A percentile compares a stretch with the other conserved stretches of the same genome.
phyloP scores from a whole-genome alignment of 345 rosid species.

The Salix koriyanagi region DNA sequence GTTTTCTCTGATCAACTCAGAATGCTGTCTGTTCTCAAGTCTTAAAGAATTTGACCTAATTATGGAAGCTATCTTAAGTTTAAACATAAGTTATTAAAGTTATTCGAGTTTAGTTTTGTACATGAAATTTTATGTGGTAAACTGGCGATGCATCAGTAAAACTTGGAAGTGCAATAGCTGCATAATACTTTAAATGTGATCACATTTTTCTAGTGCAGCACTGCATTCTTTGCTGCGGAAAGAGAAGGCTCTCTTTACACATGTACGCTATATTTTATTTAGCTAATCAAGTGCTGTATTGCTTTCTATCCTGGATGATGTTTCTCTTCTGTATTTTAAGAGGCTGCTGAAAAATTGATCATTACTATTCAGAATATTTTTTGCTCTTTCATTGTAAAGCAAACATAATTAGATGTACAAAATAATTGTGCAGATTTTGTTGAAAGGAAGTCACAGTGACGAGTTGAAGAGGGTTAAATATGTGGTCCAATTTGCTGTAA shows the following conservation, averaged over 20 bases:
- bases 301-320: not conserved
- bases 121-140: not conserved
- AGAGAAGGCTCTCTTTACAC: not conserved
- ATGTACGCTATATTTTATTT: not conserved
- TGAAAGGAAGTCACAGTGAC: slow-evolving; percentile 79
- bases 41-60: not conserved
- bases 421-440: slow-evolving; percentile 58
- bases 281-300: not conserved
- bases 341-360: not conserved
- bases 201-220: not conserved
- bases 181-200: not conserved
- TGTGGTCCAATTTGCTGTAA: slow-evolving; percentile 64
- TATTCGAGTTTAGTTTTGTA: not conserved
- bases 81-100: not conserved
- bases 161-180: not conserved
- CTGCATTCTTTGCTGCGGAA: not conserved
- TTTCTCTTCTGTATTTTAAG: not conserved
- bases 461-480: slow-evolving; percentile 80
- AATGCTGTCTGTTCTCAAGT: not conserved
- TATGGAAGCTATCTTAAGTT: not conserved
- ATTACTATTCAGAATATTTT: not conserved
- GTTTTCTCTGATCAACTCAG: not conserved
- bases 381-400: not conserved
- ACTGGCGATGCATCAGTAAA: not conserved
- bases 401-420: slow-evolving; percentile 1